A percentile compares a stretch with the other conserved stretches of the same genome.
Conservation (phyloP, 2,329 filamentous ascomycete species). For the Sarocladiaceae sp. region DNA sequence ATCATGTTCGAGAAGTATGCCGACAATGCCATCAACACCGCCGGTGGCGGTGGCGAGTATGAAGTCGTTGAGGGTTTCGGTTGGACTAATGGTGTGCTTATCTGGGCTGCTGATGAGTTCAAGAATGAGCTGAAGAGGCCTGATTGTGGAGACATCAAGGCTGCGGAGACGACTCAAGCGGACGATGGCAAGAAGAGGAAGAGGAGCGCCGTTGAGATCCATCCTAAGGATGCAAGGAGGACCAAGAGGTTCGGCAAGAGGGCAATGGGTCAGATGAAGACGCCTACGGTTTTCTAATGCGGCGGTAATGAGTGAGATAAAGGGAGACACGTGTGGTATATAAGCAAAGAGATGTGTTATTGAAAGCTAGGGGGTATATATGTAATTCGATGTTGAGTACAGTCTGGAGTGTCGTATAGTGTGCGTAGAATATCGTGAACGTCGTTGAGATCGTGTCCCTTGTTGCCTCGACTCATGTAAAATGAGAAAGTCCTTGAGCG, state of each 20-base stretch:
- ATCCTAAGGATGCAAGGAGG: constrained; percentile 10
- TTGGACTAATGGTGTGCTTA: constrained; percentile 65
- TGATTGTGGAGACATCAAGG: constrained; percentile 47
- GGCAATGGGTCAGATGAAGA: not conserved
- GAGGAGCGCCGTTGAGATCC: constrained; percentile 12
- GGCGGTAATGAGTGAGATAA: not conserved
- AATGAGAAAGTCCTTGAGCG: not conserved
- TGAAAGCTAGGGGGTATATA: not conserved
- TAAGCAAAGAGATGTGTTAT: not conserved
- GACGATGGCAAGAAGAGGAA: constrained; percentile 5
- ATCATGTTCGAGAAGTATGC: constrained; percentile 70
- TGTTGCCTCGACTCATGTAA: not conserved
- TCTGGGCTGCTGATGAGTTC: constrained; percentile 63
- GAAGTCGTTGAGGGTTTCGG: constrained; percentile 67
- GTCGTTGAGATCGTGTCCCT: not conserved
- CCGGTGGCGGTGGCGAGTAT: constrained; percentile 64
- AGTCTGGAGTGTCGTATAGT: not conserved
- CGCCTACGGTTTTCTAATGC: not conserved
- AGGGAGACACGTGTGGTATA: too few relatives aligned
- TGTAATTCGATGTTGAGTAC: not conserved
- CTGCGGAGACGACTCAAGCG: constrained; percentile 22
- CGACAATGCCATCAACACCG: constrained; percentile 55
- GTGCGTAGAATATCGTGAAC: not conserved
- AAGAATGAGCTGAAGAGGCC: constrained; percentile 49
- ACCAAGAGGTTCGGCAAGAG: constrained; percentile 14